Conservation (phyloP, 148 eudicot genomes). For the Rhododendron simsii region DNA sequence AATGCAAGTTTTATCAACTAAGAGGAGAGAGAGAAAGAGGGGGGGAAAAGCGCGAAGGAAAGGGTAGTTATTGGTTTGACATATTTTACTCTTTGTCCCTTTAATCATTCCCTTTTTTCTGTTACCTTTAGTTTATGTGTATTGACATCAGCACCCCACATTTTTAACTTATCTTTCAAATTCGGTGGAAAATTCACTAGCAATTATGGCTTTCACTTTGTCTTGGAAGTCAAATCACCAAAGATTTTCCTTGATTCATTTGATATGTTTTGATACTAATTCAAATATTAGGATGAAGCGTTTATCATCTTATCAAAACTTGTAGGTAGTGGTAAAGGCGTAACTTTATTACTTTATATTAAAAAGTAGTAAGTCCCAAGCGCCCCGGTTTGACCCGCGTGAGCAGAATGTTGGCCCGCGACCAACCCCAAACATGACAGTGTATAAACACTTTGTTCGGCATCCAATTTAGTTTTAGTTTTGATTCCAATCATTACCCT, state of each 20-base stretch:
- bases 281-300: background rate
- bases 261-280: background rate
- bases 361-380: no score
- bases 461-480: no score
- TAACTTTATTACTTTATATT: no score
- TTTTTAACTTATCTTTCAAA: background rate
- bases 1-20: background rate
- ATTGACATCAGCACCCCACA: background rate
- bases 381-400: no score
- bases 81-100: slow-evolving; percentile 15
- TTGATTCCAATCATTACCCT: no score
- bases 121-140: background rate
- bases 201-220: background rate
- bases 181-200: background rate
- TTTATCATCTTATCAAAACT: no score
- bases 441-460: no score
- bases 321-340: no score
- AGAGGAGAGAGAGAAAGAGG: background rate
- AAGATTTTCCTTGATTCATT: no score
- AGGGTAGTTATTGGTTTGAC: slow-evolving; percentile 18
- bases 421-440: background rate
- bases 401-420: no score
- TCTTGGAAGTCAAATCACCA: slow-evolving; percentile 1
- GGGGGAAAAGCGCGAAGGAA: background rate
- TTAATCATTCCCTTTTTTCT: slow-evolving; percentile 9